A percentile compares a stretch with the other conserved stretches of the same genome.
Evolutionary conservation across 306 rosid genomes (phyloP).

Genomic region (Cicer bijugum): DNA sequence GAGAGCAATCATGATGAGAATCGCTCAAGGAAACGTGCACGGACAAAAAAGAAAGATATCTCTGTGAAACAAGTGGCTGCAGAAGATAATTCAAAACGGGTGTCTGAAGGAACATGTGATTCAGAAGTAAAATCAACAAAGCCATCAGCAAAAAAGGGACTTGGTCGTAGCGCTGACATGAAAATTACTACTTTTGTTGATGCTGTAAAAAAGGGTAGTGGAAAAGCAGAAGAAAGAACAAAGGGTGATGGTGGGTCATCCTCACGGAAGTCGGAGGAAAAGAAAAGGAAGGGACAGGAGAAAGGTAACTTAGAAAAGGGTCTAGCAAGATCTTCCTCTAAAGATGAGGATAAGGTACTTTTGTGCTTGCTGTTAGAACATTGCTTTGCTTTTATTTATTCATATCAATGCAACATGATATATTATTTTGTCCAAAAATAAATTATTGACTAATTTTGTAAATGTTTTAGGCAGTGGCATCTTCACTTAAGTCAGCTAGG

Average conservation of each 20-base stretch:
- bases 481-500: slow-evolving; percentile 53
- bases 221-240: slow-evolving; percentile 54
- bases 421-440: background rate
- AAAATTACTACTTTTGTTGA: slow-evolving; percentile 49
- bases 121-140: slow-evolving; percentile 60
- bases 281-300: slow-evolving; percentile 53
- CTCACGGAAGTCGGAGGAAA: slow-evolving; percentile 57
- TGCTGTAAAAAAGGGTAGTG: slow-evolving; percentile 57
- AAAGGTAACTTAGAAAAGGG: slow-evolving; percentile 56
- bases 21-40: slow-evolving; percentile 53
- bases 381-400: slow-evolving; percentile 16
- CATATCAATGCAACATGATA: background rate
- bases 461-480: slow-evolving; percentile 52
- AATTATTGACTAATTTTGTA: slow-evolving; percentile 27
- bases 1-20: slow-evolving; percentile 57
- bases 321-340: slow-evolving; percentile 50
- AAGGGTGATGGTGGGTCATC: slow-evolving; percentile 56
- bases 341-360: slow-evolving; percentile 65
- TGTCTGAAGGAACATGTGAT: slow-evolving; percentile 62
- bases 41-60: slow-evolving; percentile 59
- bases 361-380: slow-evolving; percentile 27
- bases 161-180: slow-evolving; percentile 48
- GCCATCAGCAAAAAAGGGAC: slow-evolving; percentile 54
- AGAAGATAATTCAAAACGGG: slow-evolving; percentile 55
- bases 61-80: slow-evolving; percentile 53